Evolutionary conservation across 352 stramenopile species (phyloP).

Genomic region (Phytophthora tubulina): DNA sequence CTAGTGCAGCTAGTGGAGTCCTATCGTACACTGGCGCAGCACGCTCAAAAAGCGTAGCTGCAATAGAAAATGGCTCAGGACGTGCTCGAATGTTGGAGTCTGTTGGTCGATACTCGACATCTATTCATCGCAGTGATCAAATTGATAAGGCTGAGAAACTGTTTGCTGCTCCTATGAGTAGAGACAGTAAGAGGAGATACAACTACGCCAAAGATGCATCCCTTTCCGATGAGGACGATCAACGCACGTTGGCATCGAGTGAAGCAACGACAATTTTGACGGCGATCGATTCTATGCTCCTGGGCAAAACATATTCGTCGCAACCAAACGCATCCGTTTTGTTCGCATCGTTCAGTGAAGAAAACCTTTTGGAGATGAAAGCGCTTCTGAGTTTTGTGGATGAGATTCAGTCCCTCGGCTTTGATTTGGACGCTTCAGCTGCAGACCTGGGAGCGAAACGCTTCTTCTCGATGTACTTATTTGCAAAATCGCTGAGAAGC

Average conservation of each 20-base stretch:
- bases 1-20: slow-evolving; percentile 70
- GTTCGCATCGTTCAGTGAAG: slow-evolving; percentile 70
- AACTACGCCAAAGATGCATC: slow-evolving; percentile 24
- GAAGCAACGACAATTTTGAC: slow-evolving; percentile 44
- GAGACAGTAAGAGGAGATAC: slow-evolving; percentile 26
- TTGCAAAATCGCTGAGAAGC: slow-evolving; percentile 65
- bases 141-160: slow-evolving; percentile 82
- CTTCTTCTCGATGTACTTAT: slow-evolving; percentile 78
- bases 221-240: slow-evolving; percentile 27
- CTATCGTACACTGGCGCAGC: slow-evolving; percentile 55
- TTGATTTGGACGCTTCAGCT: slow-evolving; percentile 81
- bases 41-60: slow-evolving; percentile 25
- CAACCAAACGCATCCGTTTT: slow-evolving; percentile 61
- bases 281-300: slow-evolving; percentile 48
- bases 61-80: slow-evolving; percentile 24
- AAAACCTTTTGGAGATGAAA: slow-evolving; percentile 82
- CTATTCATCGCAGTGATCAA: slow-evolving; percentile 62
- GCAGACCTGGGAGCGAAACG: slow-evolving; percentile 82
- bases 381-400: slow-evolving; percentile 74
- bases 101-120: slow-evolving; percentile 79
- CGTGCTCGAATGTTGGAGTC: slow-evolving; percentile 46
- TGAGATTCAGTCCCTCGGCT: slow-evolving; percentile 74
- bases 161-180: slow-evolving; percentile 50
- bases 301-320: slow-evolving; percentile 28
- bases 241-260: slow-evolving; percentile 25